Base-by-base conservation (phyloP, 805 yeast genomes). In the Blastobotrys americana region DNA sequence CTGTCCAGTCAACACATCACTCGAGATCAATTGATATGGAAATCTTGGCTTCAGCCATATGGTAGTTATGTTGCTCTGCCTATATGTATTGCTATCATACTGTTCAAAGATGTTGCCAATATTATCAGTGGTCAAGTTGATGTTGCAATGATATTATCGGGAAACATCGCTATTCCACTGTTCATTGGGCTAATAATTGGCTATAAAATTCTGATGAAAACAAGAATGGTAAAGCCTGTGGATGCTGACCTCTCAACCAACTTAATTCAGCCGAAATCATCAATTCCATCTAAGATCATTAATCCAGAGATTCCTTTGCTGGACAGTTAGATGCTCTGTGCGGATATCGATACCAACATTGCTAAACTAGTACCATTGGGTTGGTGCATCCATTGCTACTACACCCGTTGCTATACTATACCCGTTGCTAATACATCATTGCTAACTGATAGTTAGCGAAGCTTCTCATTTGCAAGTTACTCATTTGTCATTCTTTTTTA, bases 1-100 rank as follows among this genome's bases (percentile, higher is more conserved):
- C 65, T 85, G 54, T 74, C 72, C 54, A 58, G 67, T 18, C 76
- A 87, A 60, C 78, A 79, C 41, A 79, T 84, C 44, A 67, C 80
- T 19, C 68, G 95, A 57, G 79, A 79, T 54, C 71, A 74, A 6
- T 69, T 85, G 46, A 93, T 95, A 6, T 86, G 72, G 70, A 82
- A 80, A 62, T 89, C 93, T 3, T 59, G 58, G 16, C 69, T 72
- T 44, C 82, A 81, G 80, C 93, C 94, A 2, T 74, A 59, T 49
- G 64, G 69, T 48, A 84, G 90, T 1, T 79, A 76, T 62, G 80
- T 82, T 54, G 75, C 86, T 3, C 64, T 76, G 21, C 15, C 15
- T 8, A 9, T 33, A 4, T 33, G 43, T 16, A 10, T 31, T 10
- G 31, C 34, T 3, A 16, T 41, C 15, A 28, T 20, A 16, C 8